Base-by-base conservation (phyloP, 1,284 basidiomycete genomes). In the Termitomyces sp. region DNA sequence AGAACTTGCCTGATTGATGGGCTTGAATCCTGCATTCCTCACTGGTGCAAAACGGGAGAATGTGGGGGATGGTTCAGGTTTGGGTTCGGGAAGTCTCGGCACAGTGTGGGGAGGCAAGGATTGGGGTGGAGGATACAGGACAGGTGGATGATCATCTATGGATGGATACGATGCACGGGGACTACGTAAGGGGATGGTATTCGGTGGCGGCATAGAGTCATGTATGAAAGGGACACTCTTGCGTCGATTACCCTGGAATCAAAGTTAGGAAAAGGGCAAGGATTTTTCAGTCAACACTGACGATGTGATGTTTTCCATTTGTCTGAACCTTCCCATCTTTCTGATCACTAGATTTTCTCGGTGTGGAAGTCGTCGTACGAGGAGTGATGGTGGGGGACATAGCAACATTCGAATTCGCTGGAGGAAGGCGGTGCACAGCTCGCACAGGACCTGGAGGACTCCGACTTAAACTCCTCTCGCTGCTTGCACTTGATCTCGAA, bases 401-500 rank as follows among this genome's bases (percentile, higher is more conserved):
- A 34, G 49, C 49, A 28, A 60, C 67, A 12, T 56, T 54, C 17
- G 63, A 54, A 51, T 61, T 61, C 39, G 59, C 55, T 15, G 75
- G 61, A 31, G 86, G 87, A 30, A 88, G 70, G 40, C 86, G 79
- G 67, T 89, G 87, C 43, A 86, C 76, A 10, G 81, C 71, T 56
- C 76, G 79, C 31, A 77, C 72, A 43, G 73, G 76, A 33, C 74
- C 72, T 30, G 65, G 65, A 41, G 78, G 80, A 60, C 81, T 84
- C 53, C 67, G 72, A 62, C 80, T 84, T 7, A 72, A 71, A 62
- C 82, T 85, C 48, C 81, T 71, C 57, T 78, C 81, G 44, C 76
- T 75, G 58, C 79, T 81, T 45, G 72, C 63, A 51, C 75, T 83
- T 31, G 77, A 76, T 41, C 70, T 73, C 9, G 77, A 76, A 17